Base-by-base conservation (phyloP, 2,329 filamentous ascomycete genomes). In the Grosmannia serpens region DNA sequence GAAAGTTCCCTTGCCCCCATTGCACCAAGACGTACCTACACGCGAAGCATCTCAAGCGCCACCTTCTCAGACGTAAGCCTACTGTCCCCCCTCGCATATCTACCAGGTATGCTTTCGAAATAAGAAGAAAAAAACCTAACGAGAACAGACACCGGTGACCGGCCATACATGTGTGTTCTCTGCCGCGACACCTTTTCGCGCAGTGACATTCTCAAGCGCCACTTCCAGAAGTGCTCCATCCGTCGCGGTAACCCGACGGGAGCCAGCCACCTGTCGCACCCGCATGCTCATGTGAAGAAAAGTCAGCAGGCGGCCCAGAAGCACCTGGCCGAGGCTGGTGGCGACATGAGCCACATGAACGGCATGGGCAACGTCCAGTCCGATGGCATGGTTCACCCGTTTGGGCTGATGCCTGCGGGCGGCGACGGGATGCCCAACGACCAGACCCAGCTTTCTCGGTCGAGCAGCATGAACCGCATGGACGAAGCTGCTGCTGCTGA, bases 181-280 rank as follows among this genome's bases (percentile, higher is more conserved):
- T 99, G 94, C 79, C 91, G 94, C 72, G 94, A 97, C 74, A 97
- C 91, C 38, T 99, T 99, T 75, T 96, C 90, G 54, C 87, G 94
- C 71, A 96, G 91, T 79, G 94, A 99, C 70, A 97, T 99, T 64
- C 77, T 99, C 68, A 99, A 99, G 80, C 89, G 94, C 64, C 94
- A 99, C 76, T 99, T 97, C 75, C 91, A 96, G 74, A 99, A 99
- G 78, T 99, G 94, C 77, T 96, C 94, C 46, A 90, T 96, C 64
- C 86, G 94, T 67, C 87, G 94, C 70, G 94, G 94, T 60, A 97
- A 97, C 74, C 92, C 94, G 58, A 96, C 91, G 20, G 91, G 91
- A 66, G 90, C 90, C 63, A 96, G 89, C 69, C 94, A 99, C 76
- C 75, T 99, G 73, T 95, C 91, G 65, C 91, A 96, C 74, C 89